phyloP scores from a whole-genome alignment of 176 grass and related monocot genomes.

The Aegilops tauschii region DNA sequence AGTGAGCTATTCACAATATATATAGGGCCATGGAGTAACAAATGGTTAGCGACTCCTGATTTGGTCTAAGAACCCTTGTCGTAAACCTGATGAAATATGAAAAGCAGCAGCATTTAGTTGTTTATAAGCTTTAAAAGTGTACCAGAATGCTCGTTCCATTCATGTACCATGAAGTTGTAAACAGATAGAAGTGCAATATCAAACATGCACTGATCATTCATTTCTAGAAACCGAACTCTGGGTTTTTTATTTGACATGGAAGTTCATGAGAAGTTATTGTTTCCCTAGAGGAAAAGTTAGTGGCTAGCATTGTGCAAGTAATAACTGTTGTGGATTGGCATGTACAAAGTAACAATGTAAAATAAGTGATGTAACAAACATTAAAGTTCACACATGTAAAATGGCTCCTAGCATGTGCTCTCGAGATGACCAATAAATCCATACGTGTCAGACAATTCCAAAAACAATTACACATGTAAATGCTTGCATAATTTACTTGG shows the following conservation, averaged over 20 bases:
- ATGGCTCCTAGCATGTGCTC: not conserved
- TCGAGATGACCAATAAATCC: not conserved
- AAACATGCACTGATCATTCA: not conserved
- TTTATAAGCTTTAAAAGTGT: not conserved
- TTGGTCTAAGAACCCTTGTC: constrained; percentile 13
- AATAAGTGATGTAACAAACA: not conserved
- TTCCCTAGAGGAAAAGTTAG: not conserved
- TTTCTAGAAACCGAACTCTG: constrained; percentile 14
- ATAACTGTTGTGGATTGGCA: not conserved
- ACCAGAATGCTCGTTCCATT: not conserved
- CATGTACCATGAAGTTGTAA: not conserved
- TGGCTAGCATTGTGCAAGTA: constrained; percentile 2
- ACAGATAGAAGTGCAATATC: not conserved
- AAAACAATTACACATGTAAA: not conserved
- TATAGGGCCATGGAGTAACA: not conserved
- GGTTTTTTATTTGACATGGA: not conserved
- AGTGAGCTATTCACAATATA: constrained; percentile 36
- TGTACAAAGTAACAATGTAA: not conserved
- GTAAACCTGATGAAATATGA: constrained; percentile 46
- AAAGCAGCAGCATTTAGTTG: constrained; percentile 6
- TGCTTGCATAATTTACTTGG: not conserved
- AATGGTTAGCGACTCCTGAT: constrained; percentile 1
- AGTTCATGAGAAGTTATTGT: not conserved
- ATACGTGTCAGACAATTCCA: not conserved
- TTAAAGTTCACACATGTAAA: not conserved